A percentile compares a stretch with the other conserved stretches of the same genome.
These are phyloP conservation scores for Colletotrichum coccodes DNA, from an alignment of 2,329 filamentous ascomycete genomes.

Conservation along the genomic window DNA sequence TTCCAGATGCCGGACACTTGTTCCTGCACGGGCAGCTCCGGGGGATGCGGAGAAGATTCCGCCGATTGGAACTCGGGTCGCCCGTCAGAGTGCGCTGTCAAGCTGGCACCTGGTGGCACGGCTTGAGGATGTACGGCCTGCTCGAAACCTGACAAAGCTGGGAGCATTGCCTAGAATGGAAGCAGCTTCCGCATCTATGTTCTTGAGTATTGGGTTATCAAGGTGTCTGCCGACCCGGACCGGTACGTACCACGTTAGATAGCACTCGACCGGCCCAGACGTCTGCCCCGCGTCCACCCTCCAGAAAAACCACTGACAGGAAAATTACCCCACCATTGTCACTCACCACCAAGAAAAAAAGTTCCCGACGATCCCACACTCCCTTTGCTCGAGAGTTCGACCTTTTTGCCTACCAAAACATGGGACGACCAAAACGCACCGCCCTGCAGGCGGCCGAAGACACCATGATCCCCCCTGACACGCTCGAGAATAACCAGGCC, in stretches of 20 bases:
- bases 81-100: neutral
- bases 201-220: neutral
- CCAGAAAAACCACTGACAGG: conserved; percentile 9
- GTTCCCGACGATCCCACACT: neutral
- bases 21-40: neutral
- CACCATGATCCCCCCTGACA: conserved; percentile 66
- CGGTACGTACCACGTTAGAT: neutral
- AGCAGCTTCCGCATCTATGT: too few relatives aligned
- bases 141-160: neutral
- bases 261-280: too few relatives aligned
- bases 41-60: conserved; percentile 5
- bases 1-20: neutral
- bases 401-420: conserved; percentile 21
- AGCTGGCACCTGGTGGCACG: too few relatives aligned
- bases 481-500: conserved; percentile 69
- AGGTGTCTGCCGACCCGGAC: neutral
- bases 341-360: conserved; percentile 20
- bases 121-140: neutral
- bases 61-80: neutral
- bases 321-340: conserved; percentile 24
- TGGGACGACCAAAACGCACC: conserved; percentile 70
- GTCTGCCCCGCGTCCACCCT: conserved; percentile 18
- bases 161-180: neutral
- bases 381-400: neutral
- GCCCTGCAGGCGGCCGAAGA: conserved; percentile 82